phyloP scores from a whole-genome alignment of 2,329 filamentous ascomycete genomes.

The Shiraia bambusicola region DNA sequence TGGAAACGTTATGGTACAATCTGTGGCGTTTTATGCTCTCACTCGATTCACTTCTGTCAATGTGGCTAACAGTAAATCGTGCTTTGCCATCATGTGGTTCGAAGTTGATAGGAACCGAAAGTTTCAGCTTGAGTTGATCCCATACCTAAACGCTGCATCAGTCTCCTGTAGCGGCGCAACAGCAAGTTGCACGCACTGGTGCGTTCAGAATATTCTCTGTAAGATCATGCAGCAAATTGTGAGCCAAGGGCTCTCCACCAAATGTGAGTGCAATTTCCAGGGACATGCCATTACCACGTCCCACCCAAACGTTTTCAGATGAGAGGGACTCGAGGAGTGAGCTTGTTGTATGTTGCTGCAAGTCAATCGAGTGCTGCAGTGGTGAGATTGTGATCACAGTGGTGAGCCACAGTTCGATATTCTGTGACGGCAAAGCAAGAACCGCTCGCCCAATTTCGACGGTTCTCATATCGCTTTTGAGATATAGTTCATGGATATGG shows the following conservation, averaged over 20 bases:
- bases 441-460: conserved; percentile 41
- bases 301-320: conserved; percentile 37
- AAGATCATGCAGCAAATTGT: conserved; percentile 21
- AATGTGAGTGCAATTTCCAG: conserved; percentile 30
- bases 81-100: conserved; percentile 9
- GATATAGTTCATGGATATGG: conserved; percentile 2
- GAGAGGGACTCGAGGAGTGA: conserved; percentile 22
- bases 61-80: conserved; percentile 25
- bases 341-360: conserved; percentile 18
- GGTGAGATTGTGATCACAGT: conserved; percentile 40
- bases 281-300: conserved; percentile 34
- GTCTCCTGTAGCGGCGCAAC: neutral
- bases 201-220: conserved; percentile 28
- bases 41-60: conserved; percentile 4
- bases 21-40: conserved; percentile 20
- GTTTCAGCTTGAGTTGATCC: conserved; percentile 35
- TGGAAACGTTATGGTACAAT: conserved; percentile 24
- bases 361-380: conserved; percentile 25
- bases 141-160: conserved; percentile 31
- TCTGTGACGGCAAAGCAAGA: conserved; percentile 21
- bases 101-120: conserved; percentile 15
- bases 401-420: conserved; percentile 40
- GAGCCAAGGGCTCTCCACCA: conserved; percentile 25
- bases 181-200: conserved; percentile 22
- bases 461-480: conserved; percentile 13